These are phyloP conservation scores for Eucalyptus marginata DNA, from an alignment of 345 rosid genomes.

Conservation along the genomic window DNA sequence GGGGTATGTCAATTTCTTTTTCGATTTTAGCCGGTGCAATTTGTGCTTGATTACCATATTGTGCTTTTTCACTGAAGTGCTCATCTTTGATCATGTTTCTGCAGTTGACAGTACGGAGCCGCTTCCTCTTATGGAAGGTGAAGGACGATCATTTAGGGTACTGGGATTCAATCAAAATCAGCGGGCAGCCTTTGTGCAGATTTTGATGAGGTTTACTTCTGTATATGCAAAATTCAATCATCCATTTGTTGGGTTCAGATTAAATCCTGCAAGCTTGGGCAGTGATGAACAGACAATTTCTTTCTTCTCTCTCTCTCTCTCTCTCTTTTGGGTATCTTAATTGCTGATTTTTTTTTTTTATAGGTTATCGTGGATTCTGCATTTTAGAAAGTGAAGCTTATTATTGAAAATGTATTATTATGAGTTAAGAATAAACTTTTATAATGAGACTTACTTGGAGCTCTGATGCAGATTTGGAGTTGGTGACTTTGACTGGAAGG, in stretches of 20 bases:
- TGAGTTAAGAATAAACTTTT: neutral
- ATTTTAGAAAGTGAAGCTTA: neutral
- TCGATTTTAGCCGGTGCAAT: neutral
- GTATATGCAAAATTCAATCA: neutral
- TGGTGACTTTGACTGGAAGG: slow-evolving; percentile 89
- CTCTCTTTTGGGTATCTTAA: neutral
- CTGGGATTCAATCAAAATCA: slow-evolving; percentile 89
- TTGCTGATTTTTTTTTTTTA: neutral
- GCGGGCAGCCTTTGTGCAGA: slow-evolving; percentile 91
- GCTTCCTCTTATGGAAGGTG: slow-evolving; percentile 97
- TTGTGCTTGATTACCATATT: neutral
- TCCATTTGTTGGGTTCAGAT: neutral
- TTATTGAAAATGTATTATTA: neutral
- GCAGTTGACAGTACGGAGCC: slow-evolving; percentile 66
- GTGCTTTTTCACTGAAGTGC: neutral
- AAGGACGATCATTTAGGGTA: slow-evolving; percentile 89
- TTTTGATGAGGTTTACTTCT: slow-evolving; percentile 67
- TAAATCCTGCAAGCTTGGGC: neutral
- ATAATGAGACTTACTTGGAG: neutral
- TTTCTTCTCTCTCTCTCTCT: neutral
- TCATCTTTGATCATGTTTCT: slow-evolving; percentile 1
- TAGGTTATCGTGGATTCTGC: neutral
- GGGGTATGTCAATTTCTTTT: slow-evolving; percentile 34
- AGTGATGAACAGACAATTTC: neutral
- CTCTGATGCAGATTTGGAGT: slow-evolving; percentile 65